Evolutionary conservation across 768 basidiomycete species (phyloP), one percentile per base, ranked within the genome.

Genomic region (Tephrocybe sp.): DNA sequence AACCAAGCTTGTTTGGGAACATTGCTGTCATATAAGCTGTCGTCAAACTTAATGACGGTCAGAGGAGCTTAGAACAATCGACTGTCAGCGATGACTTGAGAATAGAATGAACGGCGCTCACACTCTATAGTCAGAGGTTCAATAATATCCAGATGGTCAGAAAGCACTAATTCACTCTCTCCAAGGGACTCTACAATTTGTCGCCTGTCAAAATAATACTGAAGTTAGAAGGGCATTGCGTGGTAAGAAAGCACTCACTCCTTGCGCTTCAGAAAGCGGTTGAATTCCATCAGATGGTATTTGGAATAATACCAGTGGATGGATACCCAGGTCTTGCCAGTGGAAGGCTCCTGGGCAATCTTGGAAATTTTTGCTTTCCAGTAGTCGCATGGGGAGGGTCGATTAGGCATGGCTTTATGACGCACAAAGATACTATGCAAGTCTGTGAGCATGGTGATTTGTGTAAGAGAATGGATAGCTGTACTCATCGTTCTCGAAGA

Each of bases 381-480:
- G 14, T 34, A 34, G 8, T 34, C 9, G 33, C 14, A 8, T 34
- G 33, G 33, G 9, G 33, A 8, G 33, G 33, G 33, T n/a, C n/a
- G n/a, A 14, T 34, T 34, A 34, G 33, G 33, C 9, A 34, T 34
- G 33, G 8, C 33, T 34, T 14, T 14, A 34, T 34, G 33, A 8
- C 33, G 33, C 14, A 34, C 14, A 34, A 8, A 34, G 33, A 34
- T 14, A 14, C 33, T n/a, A n/a, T 34, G 33, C 33, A 34, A 8
- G 33, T 14, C 14, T 8, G 14, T 34, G 8, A 34, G 33, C 14
- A 66, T 63, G 1, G 36, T 35, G 9, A 49, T 41, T 31, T 53
- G 55, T 5, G 57, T 35, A 61, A 39, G 38, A 39, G 16, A 39
- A 19, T 39, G 16, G n/a, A n/a, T n/a, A n/a, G n/a, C n/a, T n/a